Percentiles rank a stretch among this genome's conserved stretches.
phyloP scores from a whole-genome alignment of 805 yeast species.

The Kodamaea jinghongensis region DNA sequence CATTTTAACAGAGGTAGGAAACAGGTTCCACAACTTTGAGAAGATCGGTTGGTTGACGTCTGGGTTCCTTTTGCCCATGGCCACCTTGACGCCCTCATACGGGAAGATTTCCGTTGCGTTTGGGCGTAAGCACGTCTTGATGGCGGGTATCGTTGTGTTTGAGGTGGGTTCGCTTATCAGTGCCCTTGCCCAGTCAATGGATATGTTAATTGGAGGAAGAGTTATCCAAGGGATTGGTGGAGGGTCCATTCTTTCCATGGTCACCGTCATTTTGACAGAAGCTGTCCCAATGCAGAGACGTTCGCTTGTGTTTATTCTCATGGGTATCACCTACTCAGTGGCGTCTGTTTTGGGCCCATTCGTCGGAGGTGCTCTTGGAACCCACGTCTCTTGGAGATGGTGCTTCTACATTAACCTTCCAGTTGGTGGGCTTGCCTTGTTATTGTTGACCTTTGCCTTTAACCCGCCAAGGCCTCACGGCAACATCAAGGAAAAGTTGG shows the following conservation, averaged over 20 bases:
- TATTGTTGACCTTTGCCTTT: slow-evolving; percentile 37
- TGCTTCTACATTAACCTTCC: slow-evolving; percentile 71
- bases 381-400: slow-evolving; percentile 68
- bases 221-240: slow-evolving; percentile 71
- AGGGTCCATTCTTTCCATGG: slow-evolving; percentile 60
- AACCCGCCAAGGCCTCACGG: slow-evolving; percentile 47
- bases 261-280: slow-evolving; percentile 56
- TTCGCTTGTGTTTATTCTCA: slow-evolving; percentile 35
- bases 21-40: slow-evolving; percentile 46
- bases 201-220: slow-evolving; percentile 67
- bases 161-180: slow-evolving; percentile 60
- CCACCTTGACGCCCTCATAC: slow-evolving; percentile 51
- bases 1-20: slow-evolving; percentile 47
- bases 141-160: slow-evolving; percentile 50
- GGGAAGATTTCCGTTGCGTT: slow-evolving; percentile 54
- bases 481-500: slow-evolving; percentile 33
- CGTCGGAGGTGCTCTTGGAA: slow-evolving; percentile 63
- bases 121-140: slow-evolving; percentile 52
- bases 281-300: slow-evolving; percentile 42
- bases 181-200: slow-evolving; percentile 54
- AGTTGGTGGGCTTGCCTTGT: slow-evolving; percentile 51
- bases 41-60: slow-evolving; percentile 59
- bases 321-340: slow-evolving; percentile 44
- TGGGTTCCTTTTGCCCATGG: slow-evolving; percentile 53
- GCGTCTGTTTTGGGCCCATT: slow-evolving; percentile 61